A percentile compares a stretch with the other conserved stretches of the same genome.
phyloP scores from a whole-genome alignment of 2,329 filamentous ascomycete species.

The Phoma herbarum region DNA sequence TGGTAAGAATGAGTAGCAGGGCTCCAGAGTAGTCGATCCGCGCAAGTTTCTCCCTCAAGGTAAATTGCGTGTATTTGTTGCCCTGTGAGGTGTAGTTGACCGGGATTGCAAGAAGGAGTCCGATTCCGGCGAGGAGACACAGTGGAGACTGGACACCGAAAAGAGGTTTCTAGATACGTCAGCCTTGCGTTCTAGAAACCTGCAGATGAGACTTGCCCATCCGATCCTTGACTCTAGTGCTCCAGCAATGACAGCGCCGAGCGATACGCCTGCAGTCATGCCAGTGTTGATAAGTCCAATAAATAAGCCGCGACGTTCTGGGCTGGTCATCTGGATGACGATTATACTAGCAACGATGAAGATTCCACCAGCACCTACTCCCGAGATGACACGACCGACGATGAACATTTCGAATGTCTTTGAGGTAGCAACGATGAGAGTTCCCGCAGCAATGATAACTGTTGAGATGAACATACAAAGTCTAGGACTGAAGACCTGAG shows the following conservation, averaged over 20 bases:
- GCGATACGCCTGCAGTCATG: constrained; percentile 74
- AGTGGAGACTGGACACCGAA: constrained; percentile 78
- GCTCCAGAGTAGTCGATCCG: constrained; percentile 80
- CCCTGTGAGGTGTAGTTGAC: constrained; percentile 47
- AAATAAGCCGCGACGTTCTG: constrained; percentile 73
- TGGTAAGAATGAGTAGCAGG: constrained; percentile 60
- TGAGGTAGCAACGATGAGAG: constrained; percentile 70
- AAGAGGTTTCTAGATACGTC: constrained; percentile 66
- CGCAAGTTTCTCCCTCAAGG: constrained; percentile 64
- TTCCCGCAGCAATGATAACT: constrained; percentile 67
- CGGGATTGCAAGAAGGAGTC: constrained; percentile 73
- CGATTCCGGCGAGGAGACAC: constrained; percentile 67
- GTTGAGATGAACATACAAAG: constrained; percentile 70
- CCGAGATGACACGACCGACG: constrained; percentile 71
- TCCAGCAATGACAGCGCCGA: constrained; percentile 76
- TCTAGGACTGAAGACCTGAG: constrained; percentile 76
- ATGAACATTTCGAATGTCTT: constrained; percentile 70
- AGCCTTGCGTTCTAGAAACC: not conserved
- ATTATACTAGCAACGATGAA: constrained; percentile 78
- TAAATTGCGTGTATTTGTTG: constrained; percentile 48
- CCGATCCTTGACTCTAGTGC: constrained; percentile 69
- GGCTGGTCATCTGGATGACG: constrained; percentile 75
- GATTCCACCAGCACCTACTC: constrained; percentile 74
- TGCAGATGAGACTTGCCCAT: constrained; percentile 66
- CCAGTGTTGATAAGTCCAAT: constrained; percentile 78